Conservation (phyloP, 2,329 filamentous ascomycete genomes). For the Colletotrichum australisinense region DNA sequence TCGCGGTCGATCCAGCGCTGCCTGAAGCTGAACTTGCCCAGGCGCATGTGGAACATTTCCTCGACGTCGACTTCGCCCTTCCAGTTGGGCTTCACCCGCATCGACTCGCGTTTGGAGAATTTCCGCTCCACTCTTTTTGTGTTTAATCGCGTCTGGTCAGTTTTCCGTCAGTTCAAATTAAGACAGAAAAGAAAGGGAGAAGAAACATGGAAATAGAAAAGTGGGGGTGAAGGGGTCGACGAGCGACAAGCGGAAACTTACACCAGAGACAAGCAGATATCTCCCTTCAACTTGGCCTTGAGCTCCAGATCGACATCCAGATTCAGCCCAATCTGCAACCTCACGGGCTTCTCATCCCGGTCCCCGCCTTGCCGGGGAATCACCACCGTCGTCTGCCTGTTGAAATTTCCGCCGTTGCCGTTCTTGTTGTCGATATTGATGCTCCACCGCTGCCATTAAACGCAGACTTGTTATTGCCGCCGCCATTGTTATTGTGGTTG, state of each 20-base stretch:
- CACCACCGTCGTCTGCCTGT: constrained; percentile 33
- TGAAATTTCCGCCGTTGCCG: neutral
- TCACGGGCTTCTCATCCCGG: constrained; percentile 69
- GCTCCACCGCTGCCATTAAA: neutral
- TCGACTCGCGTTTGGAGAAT: constrained; percentile 17
- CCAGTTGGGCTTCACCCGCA: constrained; percentile 18
- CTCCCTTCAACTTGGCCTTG: constrained; percentile 82
- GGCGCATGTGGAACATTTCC: constrained; percentile 49
- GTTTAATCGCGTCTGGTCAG: constrained; percentile 22
- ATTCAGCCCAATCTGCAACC: constrained; percentile 78
- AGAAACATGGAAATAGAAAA: too few species aligned
- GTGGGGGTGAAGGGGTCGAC: too few species aligned
- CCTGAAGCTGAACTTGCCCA: constrained; percentile 44
- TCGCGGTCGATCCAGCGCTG: constrained; percentile 46
- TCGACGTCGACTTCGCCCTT: constrained; percentile 30
- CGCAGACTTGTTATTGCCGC: neutral
- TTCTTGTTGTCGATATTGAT: too few species aligned
- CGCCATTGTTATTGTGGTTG: neutral
- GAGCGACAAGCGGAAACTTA: too few species aligned
- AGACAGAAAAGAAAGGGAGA: too few species aligned
- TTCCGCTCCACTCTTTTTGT: constrained; percentile 32
- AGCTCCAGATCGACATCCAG: constrained; percentile 82
- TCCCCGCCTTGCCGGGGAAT: constrained; percentile 40
- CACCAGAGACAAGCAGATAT: constrained; percentile 78
- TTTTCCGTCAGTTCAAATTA: constrained; percentile 8